A percentile compares a stretch with the other conserved stretches of the same genome.
Conservation (phyloP, 345 rosid genomes). For the Populus euphratica region DNA sequence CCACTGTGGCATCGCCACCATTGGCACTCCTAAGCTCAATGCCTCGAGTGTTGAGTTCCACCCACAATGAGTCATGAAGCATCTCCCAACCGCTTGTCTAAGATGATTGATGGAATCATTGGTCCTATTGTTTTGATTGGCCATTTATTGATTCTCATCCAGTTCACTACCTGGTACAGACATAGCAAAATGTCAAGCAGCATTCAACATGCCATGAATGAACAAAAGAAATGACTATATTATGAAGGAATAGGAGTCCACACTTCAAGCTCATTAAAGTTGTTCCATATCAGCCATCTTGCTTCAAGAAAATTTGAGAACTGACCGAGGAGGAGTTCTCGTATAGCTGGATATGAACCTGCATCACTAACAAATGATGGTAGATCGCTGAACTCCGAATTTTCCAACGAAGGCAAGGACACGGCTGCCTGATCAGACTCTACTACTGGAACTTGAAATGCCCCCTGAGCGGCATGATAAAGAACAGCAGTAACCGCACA, state of each 20-base stretch:
- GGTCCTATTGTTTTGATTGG: conserved; percentile 29
- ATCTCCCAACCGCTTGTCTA: conserved; percentile 30
- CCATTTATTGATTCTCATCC: conserved; percentile 20
- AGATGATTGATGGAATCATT: conserved; percentile 28
- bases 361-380: conserved; percentile 2
- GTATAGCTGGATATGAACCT: conserved; percentile 1
- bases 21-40: conserved; percentile 44
- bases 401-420: background rate
- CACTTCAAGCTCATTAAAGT: conserved; percentile 17
- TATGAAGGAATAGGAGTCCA: too few species aligned
- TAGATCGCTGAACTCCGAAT: background rate
- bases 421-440: too few species aligned
- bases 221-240: too few species aligned
- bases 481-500: conserved; percentile 39
- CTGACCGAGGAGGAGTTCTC: conserved; percentile 2
- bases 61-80: conserved; percentile 56
- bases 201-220: too few species aligned
- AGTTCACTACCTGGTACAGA: conserved; percentile 19
- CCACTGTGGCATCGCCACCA: conserved; percentile 59
- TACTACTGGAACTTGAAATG: background rate
- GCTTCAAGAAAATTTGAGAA: conserved; percentile 14
- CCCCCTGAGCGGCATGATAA: conserved; percentile 29
- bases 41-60: conserved; percentile 63
- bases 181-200: background rate
- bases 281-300: conserved; percentile 12